Evolutionary conservation across 345 rosid species (phyloP).

Genomic region (Erodium maritimum): DNA sequence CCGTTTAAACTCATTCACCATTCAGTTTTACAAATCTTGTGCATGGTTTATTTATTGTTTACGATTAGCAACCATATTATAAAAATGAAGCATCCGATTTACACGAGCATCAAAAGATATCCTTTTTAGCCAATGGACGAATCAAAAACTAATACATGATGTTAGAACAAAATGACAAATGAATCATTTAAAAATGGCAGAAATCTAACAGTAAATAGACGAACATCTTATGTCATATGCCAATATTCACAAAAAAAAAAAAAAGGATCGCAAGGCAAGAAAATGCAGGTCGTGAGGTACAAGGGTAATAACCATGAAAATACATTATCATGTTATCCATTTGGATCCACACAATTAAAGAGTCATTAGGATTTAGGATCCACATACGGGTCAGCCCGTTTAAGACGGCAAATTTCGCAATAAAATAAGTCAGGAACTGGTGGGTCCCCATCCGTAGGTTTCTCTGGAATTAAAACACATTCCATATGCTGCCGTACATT

Average conservation of each 20-base stretch:
- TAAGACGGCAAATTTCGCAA: conserved; percentile 74
- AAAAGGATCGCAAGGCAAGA: background rate
- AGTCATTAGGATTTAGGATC: conserved; percentile 1
- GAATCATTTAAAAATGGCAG: background rate
- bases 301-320: background rate
- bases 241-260: too few species aligned
- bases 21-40: too few species aligned
- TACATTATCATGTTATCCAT: background rate
- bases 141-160: too few species aligned
- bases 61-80: too few species aligned
- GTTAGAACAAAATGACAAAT: too few species aligned
- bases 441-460: conserved; percentile 42
- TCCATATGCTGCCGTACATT: conserved; percentile 62
- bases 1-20: background rate
- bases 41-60: too few species aligned
- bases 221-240: too few species aligned
- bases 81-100: too few species aligned
- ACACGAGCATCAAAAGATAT: too few species aligned
- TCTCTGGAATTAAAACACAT: conserved; percentile 69
- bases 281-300: background rate
- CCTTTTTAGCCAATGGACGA: too few species aligned
- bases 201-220: too few species aligned
- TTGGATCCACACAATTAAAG: background rate
- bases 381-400: conserved; percentile 89
- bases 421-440: conserved; percentile 57